phyloP scores from a whole-genome alignment of 257 asterid genomes.

The Scutellaria galericulata region DNA sequence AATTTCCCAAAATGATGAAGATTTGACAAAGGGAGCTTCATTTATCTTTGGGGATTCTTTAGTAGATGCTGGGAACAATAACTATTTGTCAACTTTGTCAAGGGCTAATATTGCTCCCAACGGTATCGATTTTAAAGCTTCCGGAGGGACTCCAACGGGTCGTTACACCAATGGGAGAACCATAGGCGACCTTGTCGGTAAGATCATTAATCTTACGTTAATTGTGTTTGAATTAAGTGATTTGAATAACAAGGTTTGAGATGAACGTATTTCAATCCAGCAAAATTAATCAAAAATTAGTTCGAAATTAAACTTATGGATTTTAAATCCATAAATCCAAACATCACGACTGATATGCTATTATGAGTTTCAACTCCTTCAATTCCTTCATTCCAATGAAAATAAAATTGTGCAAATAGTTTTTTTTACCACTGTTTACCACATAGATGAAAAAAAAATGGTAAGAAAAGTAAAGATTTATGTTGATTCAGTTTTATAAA shows the following conservation, averaged over 20 bases:
- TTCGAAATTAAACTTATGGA: too few species aligned
- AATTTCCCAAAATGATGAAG: slow-evolving; percentile 47
- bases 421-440: too few species aligned
- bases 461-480: too few species aligned
- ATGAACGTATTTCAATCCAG: neutral
- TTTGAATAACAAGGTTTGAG: neutral
- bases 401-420: too few species aligned
- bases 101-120: slow-evolving; percentile 77
- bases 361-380: too few species aligned
- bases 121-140: slow-evolving; percentile 82
- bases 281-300: neutral
- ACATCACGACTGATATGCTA: too few species aligned
- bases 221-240: too few species aligned
- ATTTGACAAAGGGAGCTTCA: slow-evolving; percentile 65
- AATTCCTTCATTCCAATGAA: too few species aligned
- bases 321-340: too few species aligned
- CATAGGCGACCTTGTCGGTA: slow-evolving; percentile 93
- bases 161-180: slow-evolving; percentile 90
- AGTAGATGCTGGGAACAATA: slow-evolving; percentile 93
- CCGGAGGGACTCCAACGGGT: slow-evolving; percentile 92
- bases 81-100: slow-evolving; percentile 73
- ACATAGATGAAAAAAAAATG: too few species aligned
- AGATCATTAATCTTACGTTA: neutral
- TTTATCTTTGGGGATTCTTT: slow-evolving; percentile 88
- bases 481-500: too few species aligned